Evolutionary conservation across 2,329 filamentous ascomycete species (phyloP).

Genomic region (Lachnellula subtilissima): DNA sequence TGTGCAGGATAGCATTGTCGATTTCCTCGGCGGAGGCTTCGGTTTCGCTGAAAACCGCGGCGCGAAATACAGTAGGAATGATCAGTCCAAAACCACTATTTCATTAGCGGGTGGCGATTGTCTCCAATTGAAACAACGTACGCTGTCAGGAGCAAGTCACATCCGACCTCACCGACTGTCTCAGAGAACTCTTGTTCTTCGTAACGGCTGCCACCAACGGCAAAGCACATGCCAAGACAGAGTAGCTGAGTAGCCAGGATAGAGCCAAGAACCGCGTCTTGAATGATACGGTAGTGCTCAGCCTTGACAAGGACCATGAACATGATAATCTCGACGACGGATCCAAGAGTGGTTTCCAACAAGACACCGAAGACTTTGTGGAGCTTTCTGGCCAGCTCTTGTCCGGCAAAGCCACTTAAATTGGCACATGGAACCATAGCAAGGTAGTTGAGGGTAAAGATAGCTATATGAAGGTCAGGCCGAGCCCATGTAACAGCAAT

Average conservation of each 20-base stretch:
- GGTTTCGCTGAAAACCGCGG: constrained; percentile 37
- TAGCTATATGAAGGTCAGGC: constrained; percentile 53
- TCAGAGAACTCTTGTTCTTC: constrained; percentile 69
- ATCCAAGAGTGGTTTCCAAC: constrained; percentile 60
- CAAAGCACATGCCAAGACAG: constrained; percentile 76
- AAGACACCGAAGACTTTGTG: constrained; percentile 67
- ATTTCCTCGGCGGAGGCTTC: constrained; percentile 39
- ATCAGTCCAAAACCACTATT: constrained; percentile 45
- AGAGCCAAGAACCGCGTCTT: constrained; percentile 78
- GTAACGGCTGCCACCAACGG: constrained; percentile 65
- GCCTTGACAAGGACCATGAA: constrained; percentile 68
- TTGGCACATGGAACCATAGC: constrained; percentile 76
- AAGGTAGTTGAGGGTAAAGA: constrained; percentile 68
- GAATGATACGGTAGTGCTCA: constrained; percentile 63
- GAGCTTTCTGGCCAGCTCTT: constrained; percentile 68
- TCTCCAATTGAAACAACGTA: constrained; percentile 43
- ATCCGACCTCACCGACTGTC: constrained; percentile 73
- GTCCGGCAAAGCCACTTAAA: constrained; percentile 68
- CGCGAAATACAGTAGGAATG: constrained; percentile 42
- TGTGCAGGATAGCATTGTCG: constrained; percentile 49
- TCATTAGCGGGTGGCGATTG: constrained; percentile 6
- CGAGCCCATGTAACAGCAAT: constrained; percentile 57
- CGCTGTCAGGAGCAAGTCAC: constrained; percentile 71
- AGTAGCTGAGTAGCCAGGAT: constrained; percentile 77
- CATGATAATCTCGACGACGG: constrained; percentile 74